Evolutionary conservation across 1,284 basidiomycete genomes (phyloP).

Genomic region (Leccinum solheimii): DNA sequence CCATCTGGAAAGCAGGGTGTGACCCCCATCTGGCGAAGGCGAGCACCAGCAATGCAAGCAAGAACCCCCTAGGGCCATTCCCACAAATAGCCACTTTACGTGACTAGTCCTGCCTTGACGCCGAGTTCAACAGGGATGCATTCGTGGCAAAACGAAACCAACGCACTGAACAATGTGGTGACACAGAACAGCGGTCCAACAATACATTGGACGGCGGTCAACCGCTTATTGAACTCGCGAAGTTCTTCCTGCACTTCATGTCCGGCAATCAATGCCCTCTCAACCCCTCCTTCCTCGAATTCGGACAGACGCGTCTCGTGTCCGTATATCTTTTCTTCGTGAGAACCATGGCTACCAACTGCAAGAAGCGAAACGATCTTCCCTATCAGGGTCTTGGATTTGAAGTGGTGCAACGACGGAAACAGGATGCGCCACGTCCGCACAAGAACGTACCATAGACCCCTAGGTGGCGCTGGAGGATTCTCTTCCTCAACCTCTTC

Average conservation of each 20-base stretch:
- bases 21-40: constrained; percentile 62
- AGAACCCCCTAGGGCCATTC: constrained; percentile 56
- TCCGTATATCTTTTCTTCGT: constrained; percentile 45
- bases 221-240: constrained; percentile 78
- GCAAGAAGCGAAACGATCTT: constrained; percentile 80
- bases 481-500: constrained; percentile 44
- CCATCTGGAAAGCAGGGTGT: constrained; percentile 60
- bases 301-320: constrained; percentile 48
- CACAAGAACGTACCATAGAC: constrained; percentile 41
- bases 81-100: constrained; percentile 57
- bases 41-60: constrained; percentile 57
- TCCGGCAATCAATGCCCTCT: constrained; percentile 61
- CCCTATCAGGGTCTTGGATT: constrained; percentile 70
- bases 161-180: constrained; percentile 73
- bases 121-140: constrained; percentile 7
- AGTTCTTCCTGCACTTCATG: constrained; percentile 65
- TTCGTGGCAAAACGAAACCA: constrained; percentile 1
- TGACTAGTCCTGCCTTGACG: constrained; percentile 55
- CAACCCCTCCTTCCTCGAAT: constrained; percentile 65
- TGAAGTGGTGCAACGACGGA: constrained; percentile 81
- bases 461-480: constrained; percentile 43
- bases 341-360: constrained; percentile 36
- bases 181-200: constrained; percentile 78
- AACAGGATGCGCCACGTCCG: constrained; percentile 69
- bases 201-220: constrained; percentile 79